Evolutionary conservation across 768 basidiomycete genomes (phyloP).

Genomic region (Ramaria rubella): DNA sequence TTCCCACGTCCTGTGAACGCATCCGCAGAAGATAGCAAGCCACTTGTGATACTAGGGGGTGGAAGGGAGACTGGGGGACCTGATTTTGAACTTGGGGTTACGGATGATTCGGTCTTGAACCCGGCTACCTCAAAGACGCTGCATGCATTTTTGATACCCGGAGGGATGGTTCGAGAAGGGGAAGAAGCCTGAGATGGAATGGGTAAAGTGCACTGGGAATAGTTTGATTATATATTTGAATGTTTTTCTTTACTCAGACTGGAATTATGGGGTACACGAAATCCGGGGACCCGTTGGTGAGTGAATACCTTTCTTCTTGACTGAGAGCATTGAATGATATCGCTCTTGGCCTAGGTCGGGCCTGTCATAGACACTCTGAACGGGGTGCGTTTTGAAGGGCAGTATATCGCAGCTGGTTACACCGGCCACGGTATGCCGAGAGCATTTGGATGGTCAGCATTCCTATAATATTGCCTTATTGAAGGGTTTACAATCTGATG

Average conservation of each 20-base stretch:
- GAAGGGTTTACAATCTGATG: too few relatives aligned
- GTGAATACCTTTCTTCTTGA: too few relatives aligned
- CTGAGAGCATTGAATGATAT: too few relatives aligned
- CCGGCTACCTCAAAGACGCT: slow-evolving; percentile 41
- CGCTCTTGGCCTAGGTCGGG: too few relatives aligned
- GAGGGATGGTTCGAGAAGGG: slow-evolving; percentile 39
- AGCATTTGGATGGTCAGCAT: slow-evolving; percentile 57
- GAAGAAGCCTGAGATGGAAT: slow-evolving; percentile 67
- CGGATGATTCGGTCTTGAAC: slow-evolving; percentile 54
- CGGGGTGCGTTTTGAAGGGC: slow-evolving; percentile 35
- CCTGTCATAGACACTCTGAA: slow-evolving; percentile 38
- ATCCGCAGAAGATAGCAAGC: slow-evolving; percentile 24
- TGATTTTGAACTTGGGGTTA: slow-evolving; percentile 42
- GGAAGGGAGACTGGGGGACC: slow-evolving; percentile 42
- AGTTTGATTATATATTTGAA: too few relatives aligned
- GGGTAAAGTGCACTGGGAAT: too few relatives aligned
- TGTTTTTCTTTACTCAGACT: too few relatives aligned
- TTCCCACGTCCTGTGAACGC: slow-evolving; percentile 55
- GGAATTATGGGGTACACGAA: slow-evolving; percentile 78
- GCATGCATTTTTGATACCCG: slow-evolving; percentile 55
- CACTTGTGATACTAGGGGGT: slow-evolving; percentile 70
- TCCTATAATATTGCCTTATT: too few relatives aligned
- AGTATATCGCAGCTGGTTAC: slow-evolving; percentile 69
- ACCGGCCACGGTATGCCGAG: slow-evolving; percentile 79
- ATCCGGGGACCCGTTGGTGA: slow-evolving; percentile 58